phyloP scores from a whole-genome alignment of 352 stramenopile species.

The Phytopythium oedochilum region DNA sequence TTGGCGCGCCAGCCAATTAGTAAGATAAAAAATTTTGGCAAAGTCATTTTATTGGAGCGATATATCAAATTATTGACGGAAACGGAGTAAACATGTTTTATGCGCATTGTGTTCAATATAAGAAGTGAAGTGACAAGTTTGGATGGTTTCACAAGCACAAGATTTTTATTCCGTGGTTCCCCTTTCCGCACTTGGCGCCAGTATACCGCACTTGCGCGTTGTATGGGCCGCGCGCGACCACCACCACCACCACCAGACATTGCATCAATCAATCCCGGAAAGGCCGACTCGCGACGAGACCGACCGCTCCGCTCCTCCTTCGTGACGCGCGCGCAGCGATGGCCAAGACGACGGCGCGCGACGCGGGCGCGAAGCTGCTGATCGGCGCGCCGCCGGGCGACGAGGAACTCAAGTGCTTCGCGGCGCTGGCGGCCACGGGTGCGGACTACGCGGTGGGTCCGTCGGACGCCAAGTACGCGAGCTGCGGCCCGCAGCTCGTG shows the following conservation, averaged over 20 bases:
- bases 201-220: too few species aligned
- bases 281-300: neutral
- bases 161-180: too few species aligned
- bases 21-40: too few species aligned
- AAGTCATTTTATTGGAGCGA: too few species aligned
- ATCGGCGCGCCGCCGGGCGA: slow-evolving; percentile 50
- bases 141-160: too few species aligned
- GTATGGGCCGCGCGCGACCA: neutral
- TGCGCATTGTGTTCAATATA: too few species aligned
- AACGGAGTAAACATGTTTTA: too few species aligned
- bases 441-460: slow-evolving; percentile 42
- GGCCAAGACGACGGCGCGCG: slow-evolving; percentile 1
- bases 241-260: neutral
- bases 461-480: slow-evolving; percentile 53
- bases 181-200: too few species aligned
- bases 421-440: slow-evolving; percentile 45
- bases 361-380: slow-evolving; percentile 46
- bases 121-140: too few species aligned
- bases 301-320: neutral
- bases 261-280: neutral
- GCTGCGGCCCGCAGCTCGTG: slow-evolving; percentile 48
- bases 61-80: too few species aligned
- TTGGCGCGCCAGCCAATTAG: too few species aligned
- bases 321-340: neutral
- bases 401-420: slow-evolving; percentile 84